Base-by-base conservation (phyloP, 768 basidiomycete species). In the Chiua virens region DNA sequence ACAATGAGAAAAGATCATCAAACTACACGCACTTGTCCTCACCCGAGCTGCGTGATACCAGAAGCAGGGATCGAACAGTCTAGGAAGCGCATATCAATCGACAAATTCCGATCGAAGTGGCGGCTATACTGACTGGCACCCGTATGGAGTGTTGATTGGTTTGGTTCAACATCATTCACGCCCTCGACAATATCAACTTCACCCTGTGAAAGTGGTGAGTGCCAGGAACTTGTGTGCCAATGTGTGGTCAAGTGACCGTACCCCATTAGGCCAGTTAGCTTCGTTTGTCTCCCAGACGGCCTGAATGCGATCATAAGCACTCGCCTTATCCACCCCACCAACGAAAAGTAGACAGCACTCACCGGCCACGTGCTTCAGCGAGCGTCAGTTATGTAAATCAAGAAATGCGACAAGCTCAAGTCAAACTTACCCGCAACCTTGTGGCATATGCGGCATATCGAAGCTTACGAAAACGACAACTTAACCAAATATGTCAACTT, bases 71-170 rank as follows among this genome's bases (percentile, higher is more conserved):
- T 71, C 4, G 62, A 49, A 39, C 68, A 69, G 38, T 50, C 68
- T 68, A 42, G 13, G 6, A 32, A 27, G 15, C 30, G 8, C 27
- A 2, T 34, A 18, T 49, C n/a, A 50, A 22, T 23, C n/a, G 34
- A 34, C 21, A 3, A 21, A 11, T 5, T 35, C 15, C 11, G 18
- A 23, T 8, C 13, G 7, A 17, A 18, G 22, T 14, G 20, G 34
- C 9, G 42, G 22, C 22, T 17, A 5, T 27, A 45, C 71, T 42
- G 50, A 77, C 81, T 70, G 11, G 79, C 56, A 48, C 69, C 71
- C 5, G 84, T 85, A 63, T 87, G 86, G 35, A 87, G 69, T 0
- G 82, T 79, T 3, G 73, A 71, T 50, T 74, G 71, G 58, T 84
- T 80, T 3, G 79, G 75, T 14, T 67, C 66, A 47, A 76, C 69